Evolutionary conservation across 768 basidiomycete species (phyloP), one percentile per base, ranked within the genome.

Genomic region (Cystobasidiopsis lactophilus): DNA sequence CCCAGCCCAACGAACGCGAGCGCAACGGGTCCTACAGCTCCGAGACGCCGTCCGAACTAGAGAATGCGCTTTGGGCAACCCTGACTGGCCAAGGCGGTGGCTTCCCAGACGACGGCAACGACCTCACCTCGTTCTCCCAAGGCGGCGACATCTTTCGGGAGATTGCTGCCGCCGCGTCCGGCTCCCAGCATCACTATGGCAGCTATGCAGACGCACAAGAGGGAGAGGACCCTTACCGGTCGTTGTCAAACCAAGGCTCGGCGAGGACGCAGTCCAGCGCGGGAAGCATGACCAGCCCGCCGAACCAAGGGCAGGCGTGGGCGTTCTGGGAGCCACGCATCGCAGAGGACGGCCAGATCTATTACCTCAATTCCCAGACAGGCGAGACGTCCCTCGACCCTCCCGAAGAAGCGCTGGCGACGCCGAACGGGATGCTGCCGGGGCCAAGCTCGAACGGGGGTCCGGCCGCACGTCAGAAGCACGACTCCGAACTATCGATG

Each of bases 321-420:
- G 82, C 89, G 60, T 89, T 79, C 67, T 95, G 89, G 89, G 77
- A 88, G 65, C 89, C 89, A 11, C 75, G 78, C 60, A 76, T 91
- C 37, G 81, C 82, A 2, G 68, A 73, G 40, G 77, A 82, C 60
- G 84, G 85, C 48, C 83, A 84, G 75, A 86, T 98, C 64, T 89
- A 79, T 71, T 98, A 95, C 68, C 75, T 85, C 57, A 98, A 96
- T 63, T 85, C 84, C 0, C 58, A 64, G 21, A 71, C 70, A 3
- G 68, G 69, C 23, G 67, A 71, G 52, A 65, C 76, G 39, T 78
- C 85, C 26, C 75, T 78, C 59, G 84, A 93, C 60, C 68, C 91
- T n/a, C 88, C 88, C 23, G 33, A 35, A 16, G 33, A 35, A 7
- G 7, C 33, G 33, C 33, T 35, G 33, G 33, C 33, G 16, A 16